phyloP scores from a whole-genome alignment of 2,329 filamentous ascomycete genomes.

The Periconia macrospinosa region DNA sequence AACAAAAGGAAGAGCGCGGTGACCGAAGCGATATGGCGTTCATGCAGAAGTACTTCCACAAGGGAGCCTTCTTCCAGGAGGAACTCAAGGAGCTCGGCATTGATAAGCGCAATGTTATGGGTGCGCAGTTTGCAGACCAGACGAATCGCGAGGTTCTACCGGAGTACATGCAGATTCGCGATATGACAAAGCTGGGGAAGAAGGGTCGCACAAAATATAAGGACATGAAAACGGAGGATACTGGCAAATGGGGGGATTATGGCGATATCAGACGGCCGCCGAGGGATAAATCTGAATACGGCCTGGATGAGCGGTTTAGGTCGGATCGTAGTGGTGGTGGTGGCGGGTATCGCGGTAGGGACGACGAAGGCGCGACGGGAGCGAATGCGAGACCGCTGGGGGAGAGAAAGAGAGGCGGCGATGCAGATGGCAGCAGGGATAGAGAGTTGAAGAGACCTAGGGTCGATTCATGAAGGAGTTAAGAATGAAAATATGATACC shows the following conservation, averaged over 20 bases:
- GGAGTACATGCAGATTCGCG: conserved; percentile 87
- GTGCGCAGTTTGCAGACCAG: conserved; percentile 81
- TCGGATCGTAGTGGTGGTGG: conserved; percentile 64
- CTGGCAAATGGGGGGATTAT: conserved; percentile 77
- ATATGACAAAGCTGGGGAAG: conserved; percentile 90
- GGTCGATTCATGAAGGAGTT: conserved; percentile 34
- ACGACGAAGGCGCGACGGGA: conserved; percentile 58
- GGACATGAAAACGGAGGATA: conserved; percentile 88
- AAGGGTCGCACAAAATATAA: conserved; percentile 90
- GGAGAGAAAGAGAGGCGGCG: conserved; percentile 56
- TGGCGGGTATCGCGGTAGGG: conserved; percentile 36
- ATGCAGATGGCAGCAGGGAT: conserved; percentile 27
- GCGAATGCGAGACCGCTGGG: conserved; percentile 73
- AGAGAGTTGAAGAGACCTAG: conserved; percentile 50
- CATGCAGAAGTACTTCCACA: conserved; percentile 97
- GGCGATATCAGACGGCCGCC: conserved; percentile 51
- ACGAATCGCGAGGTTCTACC: conserved; percentile 80
- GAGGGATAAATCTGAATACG: conserved; percentile 45
- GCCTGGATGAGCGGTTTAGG: conserved; percentile 67
- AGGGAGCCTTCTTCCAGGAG: conserved; percentile 91
- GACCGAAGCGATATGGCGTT: conserved; percentile 78
- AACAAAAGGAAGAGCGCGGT: conserved; percentile 74
- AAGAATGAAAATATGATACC: too few relatives aligned
- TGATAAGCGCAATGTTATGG: conserved; percentile 82
- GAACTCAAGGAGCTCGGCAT: conserved; percentile 75